Percentiles rank a stretch among this genome's conserved stretches.
Conservation (phyloP, 2,329 filamentous ascomycete species). For the Hirsutella minnesotensis region DNA sequence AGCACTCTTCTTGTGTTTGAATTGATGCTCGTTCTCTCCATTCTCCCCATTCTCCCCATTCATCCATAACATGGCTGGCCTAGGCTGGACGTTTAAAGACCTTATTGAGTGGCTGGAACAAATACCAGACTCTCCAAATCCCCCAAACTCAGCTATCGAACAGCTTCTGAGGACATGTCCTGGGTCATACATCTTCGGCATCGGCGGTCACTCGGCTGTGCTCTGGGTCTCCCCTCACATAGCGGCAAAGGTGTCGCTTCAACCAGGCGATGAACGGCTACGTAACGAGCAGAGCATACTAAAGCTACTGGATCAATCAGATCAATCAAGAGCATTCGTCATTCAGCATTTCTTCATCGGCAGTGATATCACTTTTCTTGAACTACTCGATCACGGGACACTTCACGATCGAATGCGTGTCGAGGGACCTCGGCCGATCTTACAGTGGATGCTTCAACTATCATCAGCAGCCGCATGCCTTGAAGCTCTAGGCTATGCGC, state of each 20-base stretch:
- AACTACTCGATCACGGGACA: conserved; percentile 5
- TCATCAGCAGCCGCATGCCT: conserved; percentile 6
- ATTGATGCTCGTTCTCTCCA: no score
- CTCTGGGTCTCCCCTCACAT: conserved; percentile 7
- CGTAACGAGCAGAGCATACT: conserved; percentile 8
- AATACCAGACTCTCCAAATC: not conserved
- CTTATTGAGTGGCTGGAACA: not conserved
- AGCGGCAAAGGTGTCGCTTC: conserved; percentile 8
- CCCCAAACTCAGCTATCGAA: conserved; percentile 6
- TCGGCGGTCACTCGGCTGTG: conserved; percentile 9
- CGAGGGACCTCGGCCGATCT: conserved; percentile 3
- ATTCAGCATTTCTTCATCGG: conserved; percentile 5
- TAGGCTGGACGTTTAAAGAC: not conserved
- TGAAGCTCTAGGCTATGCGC: conserved; percentile 7
- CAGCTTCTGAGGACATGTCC: conserved; percentile 6
- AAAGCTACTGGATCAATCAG: conserved; percentile 4
- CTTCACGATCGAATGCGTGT: conserved; percentile 7
- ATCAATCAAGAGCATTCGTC: conserved; percentile 5
- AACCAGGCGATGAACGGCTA: conserved; percentile 7
- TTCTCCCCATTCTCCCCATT: no score
- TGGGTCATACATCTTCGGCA: conserved; percentile 6
- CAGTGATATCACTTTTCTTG: conserved; percentile 8
- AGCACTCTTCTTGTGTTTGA: no score
- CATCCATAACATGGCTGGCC: not conserved
- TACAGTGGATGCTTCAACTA: conserved; percentile 8